Conservation (phyloP, 2,329 filamentous ascomycete species). For the Thelonectria blattea region DNA sequence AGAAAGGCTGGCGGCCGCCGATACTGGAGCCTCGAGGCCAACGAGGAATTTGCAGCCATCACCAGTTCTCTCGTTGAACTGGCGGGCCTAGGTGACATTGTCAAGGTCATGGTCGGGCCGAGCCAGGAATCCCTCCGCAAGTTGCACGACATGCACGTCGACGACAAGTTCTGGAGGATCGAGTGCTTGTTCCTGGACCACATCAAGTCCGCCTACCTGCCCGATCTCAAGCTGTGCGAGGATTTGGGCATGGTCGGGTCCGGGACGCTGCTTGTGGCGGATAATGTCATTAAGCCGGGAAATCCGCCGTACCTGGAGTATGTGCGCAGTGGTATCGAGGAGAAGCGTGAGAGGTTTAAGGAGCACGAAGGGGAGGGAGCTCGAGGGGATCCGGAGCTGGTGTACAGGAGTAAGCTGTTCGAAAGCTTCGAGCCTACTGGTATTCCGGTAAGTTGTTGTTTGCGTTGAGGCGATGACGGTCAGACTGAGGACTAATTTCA, state of each 20-base stretch:
- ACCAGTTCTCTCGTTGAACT: constrained; percentile 72
- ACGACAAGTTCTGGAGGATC: too few relatives aligned
- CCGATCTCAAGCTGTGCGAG: constrained; percentile 79
- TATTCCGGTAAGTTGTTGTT: constrained; percentile 58
- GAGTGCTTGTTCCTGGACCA: constrained; percentile 88
- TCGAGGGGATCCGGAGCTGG: constrained; percentile 66
- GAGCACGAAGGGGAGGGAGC: constrained; percentile 48
- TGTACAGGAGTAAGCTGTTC: constrained; percentile 69
- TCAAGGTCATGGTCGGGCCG: constrained; percentile 73
- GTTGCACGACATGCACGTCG: too few relatives aligned
- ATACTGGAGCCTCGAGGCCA: constrained; percentile 76
- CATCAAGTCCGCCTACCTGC: constrained; percentile 76
- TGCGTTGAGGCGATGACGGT: too few relatives aligned
- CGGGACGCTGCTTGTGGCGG: constrained; percentile 70
- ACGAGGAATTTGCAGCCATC: constrained; percentile 75
- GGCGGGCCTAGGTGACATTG: constrained; percentile 71
- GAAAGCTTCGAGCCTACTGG: constrained; percentile 73
- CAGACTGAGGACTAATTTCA: constrained; percentile 15
- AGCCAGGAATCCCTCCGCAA: constrained; percentile 68
- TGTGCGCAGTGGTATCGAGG: constrained; percentile 66
- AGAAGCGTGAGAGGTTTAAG: constrained; percentile 56
- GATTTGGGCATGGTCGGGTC: constrained; percentile 67
- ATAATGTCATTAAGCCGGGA: constrained; percentile 74
- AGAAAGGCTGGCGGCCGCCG: constrained; percentile 66
- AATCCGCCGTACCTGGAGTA: constrained; percentile 75